phyloP scores from a whole-genome alignment of 2,329 filamentous ascomycete species.

The Verticillium dahliae region DNA sequence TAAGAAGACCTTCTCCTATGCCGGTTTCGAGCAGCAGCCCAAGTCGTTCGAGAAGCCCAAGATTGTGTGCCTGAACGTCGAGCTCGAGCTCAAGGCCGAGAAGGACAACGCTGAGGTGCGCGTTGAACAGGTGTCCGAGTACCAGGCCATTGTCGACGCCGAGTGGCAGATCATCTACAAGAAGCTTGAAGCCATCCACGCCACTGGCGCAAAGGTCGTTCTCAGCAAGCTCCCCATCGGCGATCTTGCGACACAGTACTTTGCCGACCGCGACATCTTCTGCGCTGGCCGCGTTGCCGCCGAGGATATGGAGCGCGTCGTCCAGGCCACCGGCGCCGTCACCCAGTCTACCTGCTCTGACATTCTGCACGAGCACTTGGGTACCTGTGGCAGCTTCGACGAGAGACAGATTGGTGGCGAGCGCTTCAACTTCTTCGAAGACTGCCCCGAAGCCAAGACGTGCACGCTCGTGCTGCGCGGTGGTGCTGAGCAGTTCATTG shows the following conservation, averaged over 20 bases:
- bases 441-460: constrained; percentile 91
- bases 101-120: constrained; percentile 99
- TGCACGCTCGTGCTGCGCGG: constrained; percentile 94
- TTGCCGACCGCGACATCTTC: constrained; percentile 96
- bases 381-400: constrained; percentile 84
- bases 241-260: constrained; percentile 95
- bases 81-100: constrained; percentile 96
- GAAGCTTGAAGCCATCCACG: constrained; percentile 91
- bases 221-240: constrained; percentile 96
- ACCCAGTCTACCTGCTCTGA: constrained; percentile 96
- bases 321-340: constrained; percentile 87
- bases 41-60: constrained; percentile 92
- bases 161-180: constrained; percentile 99
- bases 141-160: constrained; percentile 97
- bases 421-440: constrained; percentile 97
- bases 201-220: constrained; percentile 94
- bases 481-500: constrained; percentile 97
- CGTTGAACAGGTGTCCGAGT: constrained; percentile 97
- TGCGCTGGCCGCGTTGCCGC: constrained; percentile 88
- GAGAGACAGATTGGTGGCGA: constrained; percentile 97
- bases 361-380: constrained; percentile 82
- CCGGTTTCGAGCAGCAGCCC: constrained; percentile 97
- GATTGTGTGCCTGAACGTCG: constrained; percentile 95
- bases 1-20: constrained; percentile 99
- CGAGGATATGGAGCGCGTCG: constrained; percentile 93